These are phyloP conservation scores for Sisymbrium irio DNA, from an alignment of 345 rosid genomes.

Conservation along the genomic window DNA sequence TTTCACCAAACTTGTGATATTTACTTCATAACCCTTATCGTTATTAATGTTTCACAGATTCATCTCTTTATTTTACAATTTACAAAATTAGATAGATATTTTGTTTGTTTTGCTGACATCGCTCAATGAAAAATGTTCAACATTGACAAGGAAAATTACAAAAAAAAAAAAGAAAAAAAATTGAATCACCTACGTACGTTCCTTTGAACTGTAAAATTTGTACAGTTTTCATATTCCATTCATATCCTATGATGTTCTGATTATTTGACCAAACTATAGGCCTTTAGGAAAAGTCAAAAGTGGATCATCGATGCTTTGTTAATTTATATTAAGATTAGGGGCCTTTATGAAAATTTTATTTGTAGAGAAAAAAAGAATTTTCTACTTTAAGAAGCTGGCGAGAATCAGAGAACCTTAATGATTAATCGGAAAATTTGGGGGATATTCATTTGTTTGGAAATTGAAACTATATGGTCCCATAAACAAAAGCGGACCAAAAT, in stretches of 20 bases:
- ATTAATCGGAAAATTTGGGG: background rate
- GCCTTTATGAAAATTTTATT: background rate
- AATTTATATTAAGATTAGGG: slow-evolving; percentile 5
- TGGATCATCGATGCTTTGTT: background rate
- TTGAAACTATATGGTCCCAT: slow-evolving; percentile 21
- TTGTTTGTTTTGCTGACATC: background rate
- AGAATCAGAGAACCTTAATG: slow-evolving; percentile 24
- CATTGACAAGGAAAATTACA: too few species aligned
- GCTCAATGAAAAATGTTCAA: background rate
- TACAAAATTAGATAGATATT: background rate
- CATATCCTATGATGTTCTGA: background rate
- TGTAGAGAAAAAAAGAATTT: background rate
- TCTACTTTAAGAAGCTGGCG: slow-evolving; percentile 21
- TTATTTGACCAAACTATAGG: background rate
- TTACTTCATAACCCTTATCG: background rate
- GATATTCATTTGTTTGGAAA: slow-evolving; percentile 2
- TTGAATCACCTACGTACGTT: background rate
- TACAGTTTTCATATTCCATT: too few species aligned
- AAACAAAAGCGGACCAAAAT: slow-evolving; percentile 5
- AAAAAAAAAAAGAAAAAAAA: background rate
- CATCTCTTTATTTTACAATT: background rate
- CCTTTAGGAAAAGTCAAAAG: background rate
- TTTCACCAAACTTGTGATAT: background rate
- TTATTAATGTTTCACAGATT: background rate
- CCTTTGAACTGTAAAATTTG: too few species aligned